Conservation (phyloP, 2,329 filamentous ascomycete species). For the Pseudopithomyces chartarum region DNA sequence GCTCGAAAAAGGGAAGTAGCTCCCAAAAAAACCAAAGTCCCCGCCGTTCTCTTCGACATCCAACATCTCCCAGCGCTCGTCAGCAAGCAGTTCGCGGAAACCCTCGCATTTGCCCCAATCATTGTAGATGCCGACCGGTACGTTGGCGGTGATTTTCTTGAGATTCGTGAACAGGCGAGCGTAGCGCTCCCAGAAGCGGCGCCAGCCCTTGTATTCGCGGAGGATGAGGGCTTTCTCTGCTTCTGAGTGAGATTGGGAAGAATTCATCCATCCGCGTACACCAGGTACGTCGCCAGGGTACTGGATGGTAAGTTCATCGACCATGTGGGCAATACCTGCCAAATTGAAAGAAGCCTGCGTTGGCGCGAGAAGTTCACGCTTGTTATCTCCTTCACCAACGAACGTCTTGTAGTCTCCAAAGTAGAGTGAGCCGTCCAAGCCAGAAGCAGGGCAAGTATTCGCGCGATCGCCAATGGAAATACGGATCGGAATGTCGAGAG, state of each 20-base stretch:
- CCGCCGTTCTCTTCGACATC: conserved; percentile 29
- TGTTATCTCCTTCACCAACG: conserved; percentile 28
- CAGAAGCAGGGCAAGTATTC: conserved; percentile 29
- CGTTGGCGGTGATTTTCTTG: conserved; percentile 39
- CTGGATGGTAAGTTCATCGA: conserved; percentile 44
- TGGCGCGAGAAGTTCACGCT: conserved; percentile 33
- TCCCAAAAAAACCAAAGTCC: conserved; percentile 21
- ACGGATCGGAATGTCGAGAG: conserved; percentile 38
- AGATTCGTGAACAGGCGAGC: conserved; percentile 41
- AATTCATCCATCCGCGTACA: conserved; percentile 31
- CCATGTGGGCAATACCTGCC: conserved; percentile 36
- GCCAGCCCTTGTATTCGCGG: conserved; percentile 42
- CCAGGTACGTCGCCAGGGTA: conserved; percentile 40
- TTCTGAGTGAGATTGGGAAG: conserved; percentile 24
- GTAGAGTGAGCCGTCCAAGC: conserved; percentile 39
- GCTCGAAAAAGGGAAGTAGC: conserved; percentile 23
- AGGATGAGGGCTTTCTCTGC: conserved; percentile 34
- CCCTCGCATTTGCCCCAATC: conserved; percentile 35
- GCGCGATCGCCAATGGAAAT: conserved; percentile 40
- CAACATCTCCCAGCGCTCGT: conserved; percentile 39
- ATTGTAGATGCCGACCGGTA: conserved; percentile 39
- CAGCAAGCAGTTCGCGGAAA: conserved; percentile 24
- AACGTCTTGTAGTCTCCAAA: conserved; percentile 43
- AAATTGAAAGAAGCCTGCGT: conserved; percentile 42
- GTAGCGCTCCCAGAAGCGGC: conserved; percentile 43